phyloP scores from a whole-genome alignment of 2,329 filamentous ascomycete genomes.

The Pseudogymnoascus sp. region DNA sequence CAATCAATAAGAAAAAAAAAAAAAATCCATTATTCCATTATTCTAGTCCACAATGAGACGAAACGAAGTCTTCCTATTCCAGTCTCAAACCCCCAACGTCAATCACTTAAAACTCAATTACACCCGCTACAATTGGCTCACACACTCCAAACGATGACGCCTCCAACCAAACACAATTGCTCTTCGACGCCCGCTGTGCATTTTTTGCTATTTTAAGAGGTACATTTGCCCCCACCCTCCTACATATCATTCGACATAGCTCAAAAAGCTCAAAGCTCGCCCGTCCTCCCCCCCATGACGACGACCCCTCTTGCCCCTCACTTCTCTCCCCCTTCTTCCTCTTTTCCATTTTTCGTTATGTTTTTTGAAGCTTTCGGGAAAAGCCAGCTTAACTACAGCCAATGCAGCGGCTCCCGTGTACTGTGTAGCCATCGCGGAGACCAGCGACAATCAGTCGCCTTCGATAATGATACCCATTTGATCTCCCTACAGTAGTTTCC shows the following conservation, averaged over 20 bases:
- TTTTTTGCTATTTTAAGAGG: conserved; percentile 1
- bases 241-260: not conserved
- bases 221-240: not conserved
- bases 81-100: not conserved
- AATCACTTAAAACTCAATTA: not conserved
- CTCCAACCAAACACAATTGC: not conserved
- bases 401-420: not conserved
- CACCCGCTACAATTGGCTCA: not conserved
- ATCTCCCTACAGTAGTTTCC: not conserved
- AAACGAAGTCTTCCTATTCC: not conserved
- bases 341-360: not conserved
- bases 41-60: not conserved
- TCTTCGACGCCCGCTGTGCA: not conserved
- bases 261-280: not conserved
- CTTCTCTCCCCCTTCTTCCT: not conserved
- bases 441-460: not conserved
- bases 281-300: not conserved
- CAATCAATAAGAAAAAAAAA: not conserved
- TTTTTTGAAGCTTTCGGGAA: not conserved
- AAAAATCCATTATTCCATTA: not conserved
- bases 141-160: not conserved
- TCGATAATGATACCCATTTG: not conserved
- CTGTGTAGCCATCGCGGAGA: not conserved
- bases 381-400: not conserved
- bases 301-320: not conserved